Evolutionary conservation across 2,329 filamentous ascomycete genomes (phyloP).

Genomic region (Hypomyces perniciosus): DNA sequence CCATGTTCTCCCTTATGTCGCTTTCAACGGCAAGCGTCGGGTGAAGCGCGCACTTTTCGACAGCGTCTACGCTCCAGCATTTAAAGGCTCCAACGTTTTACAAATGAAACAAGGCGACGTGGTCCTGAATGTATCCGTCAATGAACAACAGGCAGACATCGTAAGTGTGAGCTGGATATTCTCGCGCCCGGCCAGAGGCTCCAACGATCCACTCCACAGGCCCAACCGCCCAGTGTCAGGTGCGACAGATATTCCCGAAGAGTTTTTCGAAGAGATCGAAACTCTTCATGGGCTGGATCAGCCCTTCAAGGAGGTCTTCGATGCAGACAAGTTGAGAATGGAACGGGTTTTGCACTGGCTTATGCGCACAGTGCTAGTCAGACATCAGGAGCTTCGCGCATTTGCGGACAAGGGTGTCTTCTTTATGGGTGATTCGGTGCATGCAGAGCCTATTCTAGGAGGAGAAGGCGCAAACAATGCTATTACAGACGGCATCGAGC

Average conservation of each 20-base stretch:
- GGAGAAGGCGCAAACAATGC: conserved; percentile 10
- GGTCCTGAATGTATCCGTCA: conserved; percentile 9
- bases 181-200: conserved; percentile 9
- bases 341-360: conserved; percentile 10
- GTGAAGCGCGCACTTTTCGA: conserved; percentile 9
- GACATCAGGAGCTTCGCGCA: conserved; percentile 2
- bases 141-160: conserved; percentile 4
- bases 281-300: background rate
- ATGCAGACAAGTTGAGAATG: conserved; percentile 4
- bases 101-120: conserved; percentile 4
- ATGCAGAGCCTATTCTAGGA: conserved; percentile 7
- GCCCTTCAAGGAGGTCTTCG: conserved; percentile 9
- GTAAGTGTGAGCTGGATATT: conserved; percentile 10
- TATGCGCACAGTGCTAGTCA: conserved; percentile 7
- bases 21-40: conserved; percentile 10
- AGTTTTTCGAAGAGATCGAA: conserved; percentile 8
- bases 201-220: conserved; percentile 10
- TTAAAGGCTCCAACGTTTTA: conserved; percentile 3
- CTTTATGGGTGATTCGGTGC: conserved; percentile 7
- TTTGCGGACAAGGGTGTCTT: conserved; percentile 3
- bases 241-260: conserved; percentile 11
- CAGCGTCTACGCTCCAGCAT: conserved; percentile 7
- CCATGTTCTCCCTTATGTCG: conserved; percentile 8
- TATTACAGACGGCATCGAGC: conserved; percentile 8
- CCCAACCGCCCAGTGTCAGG: conserved; percentile 10